Conservation (phyloP, 805 yeast genomes). For the Clavispora fructus region DNA sequence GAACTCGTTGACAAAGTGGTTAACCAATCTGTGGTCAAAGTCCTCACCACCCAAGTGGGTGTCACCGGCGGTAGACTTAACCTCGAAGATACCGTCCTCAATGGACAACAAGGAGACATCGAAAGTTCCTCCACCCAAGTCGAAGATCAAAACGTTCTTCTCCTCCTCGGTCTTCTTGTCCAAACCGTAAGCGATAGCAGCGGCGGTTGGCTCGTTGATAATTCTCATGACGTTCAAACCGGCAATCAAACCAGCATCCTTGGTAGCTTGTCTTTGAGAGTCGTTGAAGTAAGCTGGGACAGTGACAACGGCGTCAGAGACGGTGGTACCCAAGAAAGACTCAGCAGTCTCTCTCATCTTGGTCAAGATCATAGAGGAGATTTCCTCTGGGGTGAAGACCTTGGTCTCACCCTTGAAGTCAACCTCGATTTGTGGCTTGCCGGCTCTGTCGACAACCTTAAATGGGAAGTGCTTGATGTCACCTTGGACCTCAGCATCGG, state of each 20-base stretch:
- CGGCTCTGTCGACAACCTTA: constrained; percentile 25
- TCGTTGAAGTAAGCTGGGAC: constrained; percentile 93
- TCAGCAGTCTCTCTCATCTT: constrained; percentile 53
- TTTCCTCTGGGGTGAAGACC: constrained; percentile 28
- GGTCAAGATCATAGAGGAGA: constrained; percentile 28
- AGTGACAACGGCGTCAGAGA: constrained; percentile 85
- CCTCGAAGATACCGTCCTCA: constrained; percentile 47
- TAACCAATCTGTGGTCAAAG: constrained; percentile 84
- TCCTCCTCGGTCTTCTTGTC: constrained; percentile 53
- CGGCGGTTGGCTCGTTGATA: constrained; percentile 71
- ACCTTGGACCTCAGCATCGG: constrained; percentile 25
- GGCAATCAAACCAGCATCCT: constrained; percentile 90
- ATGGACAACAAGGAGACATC: constrained; percentile 45
- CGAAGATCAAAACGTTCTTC: constrained; percentile 51
- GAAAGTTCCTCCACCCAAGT: constrained; percentile 48
- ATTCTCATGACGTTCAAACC: constrained; percentile 85
- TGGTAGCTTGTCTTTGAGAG: constrained; percentile 92
- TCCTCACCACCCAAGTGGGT: constrained; percentile 98
- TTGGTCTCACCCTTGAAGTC: constrained; percentile 31
- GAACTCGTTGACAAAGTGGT: constrained; percentile 86
- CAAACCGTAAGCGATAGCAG: constrained; percentile 33
- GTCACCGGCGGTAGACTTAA: constrained; percentile 76
- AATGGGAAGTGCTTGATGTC: constrained; percentile 31
- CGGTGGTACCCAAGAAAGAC: constrained; percentile 67
- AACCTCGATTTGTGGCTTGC: constrained; percentile 26